Evolutionary conservation across 805 yeast genomes (phyloP), one percentile per base, ranked within the genome.

Genomic region (Candida silvatica): DNA sequence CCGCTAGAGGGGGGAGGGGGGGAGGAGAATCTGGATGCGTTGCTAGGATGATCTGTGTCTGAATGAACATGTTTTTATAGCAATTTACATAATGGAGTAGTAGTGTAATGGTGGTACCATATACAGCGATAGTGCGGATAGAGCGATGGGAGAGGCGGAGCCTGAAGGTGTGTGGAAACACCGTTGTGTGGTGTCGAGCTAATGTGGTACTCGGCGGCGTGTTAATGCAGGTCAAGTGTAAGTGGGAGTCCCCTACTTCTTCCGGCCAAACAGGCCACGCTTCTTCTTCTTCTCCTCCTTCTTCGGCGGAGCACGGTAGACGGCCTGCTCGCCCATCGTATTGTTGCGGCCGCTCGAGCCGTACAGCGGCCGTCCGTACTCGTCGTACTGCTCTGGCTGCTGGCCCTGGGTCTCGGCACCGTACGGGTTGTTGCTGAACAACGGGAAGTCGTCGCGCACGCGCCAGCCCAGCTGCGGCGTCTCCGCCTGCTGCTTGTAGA

Each of bases 211-310:
- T 23, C 9, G 12, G 9, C 26, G 26, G 26, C 8, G 8, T 27
- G n/a, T 27, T 27, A 27, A 18, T 27, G 17, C 15, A 27, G 9
- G 17, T 8, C 8, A 27, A 27, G 15, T 8, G n/a, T n/a, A n/a
- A n/a, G n/a, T n/a, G n/a, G n/a, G n/a, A n/a, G n/a, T 32, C 17
- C 32, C 32, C 37, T 45, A 41, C 48, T 57, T 59, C 49, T 69
- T 71, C 51, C 80, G 71, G 35, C 95, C 86, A 53, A 90, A 87
- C 32, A 85, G 59, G 4, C 92, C 86, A 73, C 81, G 84, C 73
- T 80, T 77, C 73, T 82, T 80, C 27, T 37, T 36, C 63, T 72
- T 69, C 51, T 64, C 62, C 54, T 62, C 49, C 22, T 51, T 56
- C 39, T 67, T 45, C 54, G 69, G 51, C 33, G 73, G 66, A 54